A percentile compares a stretch with the other conserved stretches of the same genome.
phyloP scores from a whole-genome alignment of 1,284 basidiomycete species.

The Inonotus obliquus region DNA sequence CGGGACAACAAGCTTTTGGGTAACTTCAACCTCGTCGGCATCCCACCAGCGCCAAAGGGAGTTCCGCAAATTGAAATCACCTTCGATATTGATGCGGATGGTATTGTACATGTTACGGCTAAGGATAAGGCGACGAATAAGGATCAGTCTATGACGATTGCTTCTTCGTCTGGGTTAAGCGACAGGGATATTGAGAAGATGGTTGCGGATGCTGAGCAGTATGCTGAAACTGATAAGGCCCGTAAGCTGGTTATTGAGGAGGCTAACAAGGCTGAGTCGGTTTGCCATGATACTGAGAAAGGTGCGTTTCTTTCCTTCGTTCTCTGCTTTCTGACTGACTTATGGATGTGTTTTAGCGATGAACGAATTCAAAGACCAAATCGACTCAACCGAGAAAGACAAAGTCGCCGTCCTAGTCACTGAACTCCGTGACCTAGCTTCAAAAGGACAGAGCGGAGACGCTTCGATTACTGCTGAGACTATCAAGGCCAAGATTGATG shows the following conservation, averaged over 20 bases:
- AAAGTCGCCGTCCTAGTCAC: slow-evolving; percentile 85
- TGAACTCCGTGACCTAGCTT: slow-evolving; percentile 87
- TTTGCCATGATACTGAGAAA: slow-evolving; percentile 95
- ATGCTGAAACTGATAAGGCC: slow-evolving; percentile 87
- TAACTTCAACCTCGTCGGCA: slow-evolving; percentile 98
- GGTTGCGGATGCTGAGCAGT: slow-evolving; percentile 93
- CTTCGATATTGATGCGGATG: slow-evolving; percentile 96
- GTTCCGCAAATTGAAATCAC: slow-evolving; percentile 99
- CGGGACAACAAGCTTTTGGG: slow-evolving; percentile 99
- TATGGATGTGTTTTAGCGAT: too few relatives aligned
- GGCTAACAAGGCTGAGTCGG: slow-evolving; percentile 94
- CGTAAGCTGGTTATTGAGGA: slow-evolving; percentile 91
- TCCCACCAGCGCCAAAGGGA: slow-evolving; percentile 97
- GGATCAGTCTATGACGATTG: slow-evolving; percentile 97
- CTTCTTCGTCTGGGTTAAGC: slow-evolving; percentile 92
- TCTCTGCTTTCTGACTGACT: too few relatives aligned
- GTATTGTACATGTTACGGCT: slow-evolving; percentile 96
- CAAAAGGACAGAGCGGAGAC: slow-evolving; percentile 89
- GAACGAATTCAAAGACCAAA: slow-evolving; percentile 96
- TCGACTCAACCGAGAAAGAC: slow-evolving; percentile 89
- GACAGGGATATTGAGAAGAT: slow-evolving; percentile 98
- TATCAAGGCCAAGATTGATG: slow-evolving; percentile 91
- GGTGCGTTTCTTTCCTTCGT: too few relatives aligned
- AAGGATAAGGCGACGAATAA: slow-evolving; percentile 97
- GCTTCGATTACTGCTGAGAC: slow-evolving; percentile 75